phyloP scores from a whole-genome alignment of 2,329 filamentous ascomycete genomes.

The Penicillium sclerotiorum region DNA sequence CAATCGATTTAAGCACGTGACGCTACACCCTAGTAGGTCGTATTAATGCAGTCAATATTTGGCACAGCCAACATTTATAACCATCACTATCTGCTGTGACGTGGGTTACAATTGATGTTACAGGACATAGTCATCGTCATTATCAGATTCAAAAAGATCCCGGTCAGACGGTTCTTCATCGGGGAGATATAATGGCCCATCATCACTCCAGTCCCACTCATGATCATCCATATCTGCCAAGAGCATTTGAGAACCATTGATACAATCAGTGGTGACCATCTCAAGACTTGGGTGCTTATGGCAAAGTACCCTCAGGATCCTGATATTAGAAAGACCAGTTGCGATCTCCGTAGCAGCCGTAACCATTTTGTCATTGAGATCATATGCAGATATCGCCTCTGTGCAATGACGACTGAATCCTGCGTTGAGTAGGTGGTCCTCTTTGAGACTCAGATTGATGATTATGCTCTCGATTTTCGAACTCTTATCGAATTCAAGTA shows the following conservation, averaged over 20 bases:
- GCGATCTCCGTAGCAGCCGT: slow-evolving; percentile 1
- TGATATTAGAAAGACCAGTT: background rate
- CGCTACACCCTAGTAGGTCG: background rate
- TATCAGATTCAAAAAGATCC: slow-evolving; percentile 3
- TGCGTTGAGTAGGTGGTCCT: background rate
- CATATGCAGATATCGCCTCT: background rate
- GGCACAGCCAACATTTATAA: background rate
- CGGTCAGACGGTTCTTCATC: slow-evolving; percentile 2
- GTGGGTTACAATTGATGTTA: too few species aligned
- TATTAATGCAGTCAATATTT: background rate
- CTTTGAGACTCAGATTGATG: slow-evolving; percentile 5
- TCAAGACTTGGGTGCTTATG: slow-evolving; percentile 1
- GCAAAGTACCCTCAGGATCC: background rate
- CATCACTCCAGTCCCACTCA: background rate
- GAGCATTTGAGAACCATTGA: slow-evolving; percentile 2
- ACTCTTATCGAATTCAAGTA: background rate
- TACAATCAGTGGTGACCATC: slow-evolving; percentile 5
- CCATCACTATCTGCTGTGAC: background rate
- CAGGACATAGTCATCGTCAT: background rate
- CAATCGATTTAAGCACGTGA: background rate
- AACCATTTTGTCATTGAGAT: slow-evolving; percentile 5
- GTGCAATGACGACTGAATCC: slow-evolving; percentile 9
- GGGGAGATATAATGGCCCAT: background rate
- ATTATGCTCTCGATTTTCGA: slow-evolving; percentile 6
- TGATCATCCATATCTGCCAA: background rate